These are phyloP conservation scores for Apostasia ramifera DNA, from an alignment of 106 monocot genomes.

Conservation along the genomic window DNA sequence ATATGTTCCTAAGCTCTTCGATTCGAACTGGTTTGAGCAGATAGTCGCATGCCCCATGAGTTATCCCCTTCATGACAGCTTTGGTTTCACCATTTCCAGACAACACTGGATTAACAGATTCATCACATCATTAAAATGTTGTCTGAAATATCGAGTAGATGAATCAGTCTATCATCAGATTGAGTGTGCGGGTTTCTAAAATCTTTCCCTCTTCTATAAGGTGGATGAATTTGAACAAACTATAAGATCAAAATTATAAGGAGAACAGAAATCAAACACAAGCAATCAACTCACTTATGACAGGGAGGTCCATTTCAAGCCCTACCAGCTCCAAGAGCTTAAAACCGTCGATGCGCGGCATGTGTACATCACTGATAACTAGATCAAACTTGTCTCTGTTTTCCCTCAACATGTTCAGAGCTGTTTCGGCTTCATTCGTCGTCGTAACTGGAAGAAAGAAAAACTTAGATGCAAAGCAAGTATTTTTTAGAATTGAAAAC, in stretches of 20 bases:
- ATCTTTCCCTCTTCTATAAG: too few relatives aligned
- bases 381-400: slow-evolving; percentile 45
- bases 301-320: slow-evolving; percentile 55
- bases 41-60: slow-evolving; percentile 45
- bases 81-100: slow-evolving; percentile 38
- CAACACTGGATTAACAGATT: slow-evolving; percentile 19
- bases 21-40: slow-evolving; percentile 35
- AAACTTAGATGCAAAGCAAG: not conserved
- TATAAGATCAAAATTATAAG: not conserved
- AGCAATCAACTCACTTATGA: slow-evolving; percentile 31
- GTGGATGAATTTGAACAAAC: too few relatives aligned
- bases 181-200: too few relatives aligned
- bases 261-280: not conserved
- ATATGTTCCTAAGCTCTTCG: slow-evolving; percentile 36
- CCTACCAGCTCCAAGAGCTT: slow-evolving; percentile 47
- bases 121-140: too few relatives aligned
- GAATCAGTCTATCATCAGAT: too few relatives aligned
- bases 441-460: slow-evolving; percentile 25
- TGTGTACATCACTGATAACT: slow-evolving; percentile 51
- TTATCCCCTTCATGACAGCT: slow-evolving; percentile 44
- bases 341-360: slow-evolving; percentile 56
- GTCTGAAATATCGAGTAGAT: too few relatives aligned
- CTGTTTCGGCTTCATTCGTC: slow-evolving; percentile 18
- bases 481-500: not conserved
- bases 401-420: slow-evolving; percentile 37